phyloP scores from a whole-genome alignment of 164 flowering plant species.

The Magnolia kwangsiensis region DNA sequence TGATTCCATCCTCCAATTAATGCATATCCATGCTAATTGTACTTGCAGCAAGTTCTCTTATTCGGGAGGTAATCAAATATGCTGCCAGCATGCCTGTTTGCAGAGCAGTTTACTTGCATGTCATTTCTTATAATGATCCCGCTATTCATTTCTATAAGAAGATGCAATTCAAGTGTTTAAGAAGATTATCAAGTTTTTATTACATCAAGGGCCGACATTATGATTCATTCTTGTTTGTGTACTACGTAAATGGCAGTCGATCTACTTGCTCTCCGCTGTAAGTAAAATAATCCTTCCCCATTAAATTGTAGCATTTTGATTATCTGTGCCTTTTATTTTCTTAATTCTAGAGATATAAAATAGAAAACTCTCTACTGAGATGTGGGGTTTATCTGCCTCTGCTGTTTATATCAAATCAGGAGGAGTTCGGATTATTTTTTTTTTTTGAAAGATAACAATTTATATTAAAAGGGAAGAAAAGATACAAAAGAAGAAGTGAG shows the following conservation, averaged over 20 bases:
- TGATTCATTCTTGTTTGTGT: conserved; percentile 83
- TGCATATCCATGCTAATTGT: conserved; percentile 9
- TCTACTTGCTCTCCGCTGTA: conserved; percentile 95
- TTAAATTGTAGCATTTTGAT: background rate
- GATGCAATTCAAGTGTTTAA: conserved; percentile 74
- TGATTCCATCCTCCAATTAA: background rate
- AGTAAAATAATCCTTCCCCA: conserved; percentile 27
- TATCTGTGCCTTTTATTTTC: background rate
- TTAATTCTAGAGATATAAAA: background rate
- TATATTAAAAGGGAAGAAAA: no score
- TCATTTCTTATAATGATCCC: conserved; percentile 75
- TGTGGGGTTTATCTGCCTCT: no score
- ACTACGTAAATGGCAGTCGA: conserved; percentile 83
- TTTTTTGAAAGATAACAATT: no score
- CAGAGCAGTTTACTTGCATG: conserved; percentile 89
- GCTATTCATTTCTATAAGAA: conserved; percentile 84
- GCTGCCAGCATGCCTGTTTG: conserved; percentile 64
- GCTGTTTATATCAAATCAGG: no score
- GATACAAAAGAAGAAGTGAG: no score
- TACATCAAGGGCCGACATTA: conserved; percentile 73
- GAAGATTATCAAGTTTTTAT: conserved; percentile 67
- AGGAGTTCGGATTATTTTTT: no score
- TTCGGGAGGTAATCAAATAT: conserved; percentile 75
- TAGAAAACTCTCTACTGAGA: no score
- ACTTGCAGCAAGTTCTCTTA: conserved; percentile 68